Evolutionary conservation across 2,329 filamentous ascomycete genomes (phyloP).

Genomic region (Stenocarpella maydis): DNA sequence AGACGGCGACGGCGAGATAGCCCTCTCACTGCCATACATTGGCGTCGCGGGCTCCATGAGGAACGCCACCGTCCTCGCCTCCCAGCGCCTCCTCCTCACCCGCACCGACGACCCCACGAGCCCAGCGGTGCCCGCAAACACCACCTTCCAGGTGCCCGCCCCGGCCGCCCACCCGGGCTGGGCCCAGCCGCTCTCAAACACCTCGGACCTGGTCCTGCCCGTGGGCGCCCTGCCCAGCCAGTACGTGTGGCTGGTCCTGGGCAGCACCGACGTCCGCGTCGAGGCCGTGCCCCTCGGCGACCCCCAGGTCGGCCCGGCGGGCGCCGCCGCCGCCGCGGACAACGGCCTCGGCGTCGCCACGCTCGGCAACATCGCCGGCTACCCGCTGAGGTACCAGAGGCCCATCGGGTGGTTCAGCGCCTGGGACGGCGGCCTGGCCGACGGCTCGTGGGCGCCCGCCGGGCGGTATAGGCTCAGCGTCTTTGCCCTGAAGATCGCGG

Average conservation of each 20-base stretch:
- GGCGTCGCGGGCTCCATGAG: conserved; percentile 46
- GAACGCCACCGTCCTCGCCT: conserved; percentile 35
- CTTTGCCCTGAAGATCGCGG: conserved; percentile 40
- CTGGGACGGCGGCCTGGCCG: conserved; percentile 39
- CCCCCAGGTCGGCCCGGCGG: neutral
- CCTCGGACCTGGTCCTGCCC: conserved; percentile 12
- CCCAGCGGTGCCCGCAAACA: neutral
- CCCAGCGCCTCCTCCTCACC: conserved; percentile 6
- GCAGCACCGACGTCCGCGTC: conserved; percentile 13
- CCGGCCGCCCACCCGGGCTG: conserved; percentile 20
- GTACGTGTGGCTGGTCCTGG: conserved; percentile 12
- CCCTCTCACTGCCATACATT: conserved; percentile 51
- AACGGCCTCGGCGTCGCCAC: conserved; percentile 18
- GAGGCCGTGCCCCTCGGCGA: neutral
- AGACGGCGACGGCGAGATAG: conserved; percentile 42
- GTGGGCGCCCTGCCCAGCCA: conserved; percentile 2
- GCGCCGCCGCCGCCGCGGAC: too few relatives aligned
- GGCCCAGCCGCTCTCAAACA: conserved; percentile 4
- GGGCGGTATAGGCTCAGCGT: conserved; percentile 40
- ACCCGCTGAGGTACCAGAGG: conserved; percentile 35
- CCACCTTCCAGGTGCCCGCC: conserved; percentile 21
- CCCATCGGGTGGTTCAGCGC: conserved; percentile 27
- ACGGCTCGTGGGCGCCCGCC: conserved; percentile 39
- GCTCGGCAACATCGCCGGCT: conserved; percentile 37
- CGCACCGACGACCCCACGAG: conserved; percentile 4